A percentile compares a stretch with the other conserved stretches of the same genome.
Evolutionary conservation across 331 rosid species (phyloP).

Genomic region (Pyrus hybrid): DNA sequence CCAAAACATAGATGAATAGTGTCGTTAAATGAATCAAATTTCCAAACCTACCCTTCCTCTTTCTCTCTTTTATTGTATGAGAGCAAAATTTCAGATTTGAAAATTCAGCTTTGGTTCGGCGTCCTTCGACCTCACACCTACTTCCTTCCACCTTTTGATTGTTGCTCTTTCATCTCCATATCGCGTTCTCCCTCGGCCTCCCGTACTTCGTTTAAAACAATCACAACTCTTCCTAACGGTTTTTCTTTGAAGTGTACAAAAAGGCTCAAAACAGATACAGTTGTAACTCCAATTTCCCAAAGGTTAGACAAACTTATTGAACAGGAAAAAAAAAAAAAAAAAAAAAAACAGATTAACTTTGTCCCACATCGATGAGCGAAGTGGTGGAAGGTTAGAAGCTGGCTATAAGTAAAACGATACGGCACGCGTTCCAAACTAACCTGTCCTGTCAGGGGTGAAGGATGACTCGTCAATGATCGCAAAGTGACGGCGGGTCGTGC

Average conservation of each 20-base stretch:
- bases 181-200: no score
- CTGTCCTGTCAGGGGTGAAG: conserved; percentile 78
- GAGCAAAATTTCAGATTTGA: no score
- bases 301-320: not conserved
- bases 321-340: no score
- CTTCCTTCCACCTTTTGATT: no score
- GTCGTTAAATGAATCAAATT: no score
- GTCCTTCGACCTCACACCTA: no score
- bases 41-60: no score
- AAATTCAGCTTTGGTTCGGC: no score
- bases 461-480: conserved; percentile 68
- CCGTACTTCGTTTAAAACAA: not conserved
- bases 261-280: not conserved
- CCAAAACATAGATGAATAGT: no score
- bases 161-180: no score
- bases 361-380: not conserved
- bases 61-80: no score
- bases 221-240: not conserved
- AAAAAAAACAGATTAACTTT: not conserved
- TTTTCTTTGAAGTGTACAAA: not conserved
- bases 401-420: not conserved
- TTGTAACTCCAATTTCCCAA: not conserved
- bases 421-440: rapidly evolving
- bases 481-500: conserved; percentile 74
- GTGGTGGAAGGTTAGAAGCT: not conserved